Conservation (phyloP, 2,329 filamentous ascomycete species). For the Trichoderma simmonsii region DNA sequence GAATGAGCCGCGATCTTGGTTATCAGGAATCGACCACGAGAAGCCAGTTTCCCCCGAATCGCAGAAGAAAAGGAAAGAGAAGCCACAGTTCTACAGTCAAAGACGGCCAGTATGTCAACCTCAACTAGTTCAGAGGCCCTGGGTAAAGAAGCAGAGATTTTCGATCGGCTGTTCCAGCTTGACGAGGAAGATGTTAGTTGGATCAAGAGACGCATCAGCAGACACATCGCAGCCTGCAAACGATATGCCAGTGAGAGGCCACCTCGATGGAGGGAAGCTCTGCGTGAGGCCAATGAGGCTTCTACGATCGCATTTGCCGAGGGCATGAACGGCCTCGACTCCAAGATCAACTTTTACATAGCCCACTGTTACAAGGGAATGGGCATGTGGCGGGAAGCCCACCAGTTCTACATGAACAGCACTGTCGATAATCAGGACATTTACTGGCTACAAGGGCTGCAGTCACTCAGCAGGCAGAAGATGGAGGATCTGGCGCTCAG, state of each 20-base stretch:
- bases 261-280: background rate
- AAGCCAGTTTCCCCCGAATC: background rate
- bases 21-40: background rate
- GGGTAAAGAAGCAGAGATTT: background rate
- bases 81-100: background rate
- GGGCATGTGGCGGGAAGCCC: background rate
- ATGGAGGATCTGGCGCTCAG: background rate
- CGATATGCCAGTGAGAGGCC: background rate
- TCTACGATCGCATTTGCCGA: background rate
- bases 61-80: too few species aligned
- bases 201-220: background rate
- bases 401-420: background rate
- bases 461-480: background rate
- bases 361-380: conserved; percentile 8
- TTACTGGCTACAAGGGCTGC: background rate
- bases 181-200: background rate
- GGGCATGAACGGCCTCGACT: background rate
- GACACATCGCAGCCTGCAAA: background rate
- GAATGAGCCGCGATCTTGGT: background rate
- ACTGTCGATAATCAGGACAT: conserved; percentile 1
- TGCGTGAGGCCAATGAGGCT: background rate
- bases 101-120: background rate
- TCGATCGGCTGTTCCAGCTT: background rate
- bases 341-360: conserved; percentile 15
- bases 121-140: background rate